Evolutionary conservation across 306 rosid genomes (phyloP).

Genomic region (Castanospermum australe): DNA sequence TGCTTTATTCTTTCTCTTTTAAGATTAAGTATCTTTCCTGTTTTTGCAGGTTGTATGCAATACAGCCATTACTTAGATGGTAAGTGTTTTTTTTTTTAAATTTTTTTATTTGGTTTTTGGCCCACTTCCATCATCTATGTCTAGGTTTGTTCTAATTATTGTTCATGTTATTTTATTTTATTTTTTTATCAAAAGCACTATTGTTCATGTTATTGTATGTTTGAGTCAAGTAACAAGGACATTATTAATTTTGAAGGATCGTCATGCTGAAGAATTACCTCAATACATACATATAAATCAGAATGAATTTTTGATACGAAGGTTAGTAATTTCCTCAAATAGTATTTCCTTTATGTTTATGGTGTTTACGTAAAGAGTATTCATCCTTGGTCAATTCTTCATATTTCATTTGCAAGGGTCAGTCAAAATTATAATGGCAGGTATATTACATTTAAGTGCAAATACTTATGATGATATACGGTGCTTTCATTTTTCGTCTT

Average conservation of each 20-base stretch:
- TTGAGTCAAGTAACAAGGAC: constrained; percentile 19
- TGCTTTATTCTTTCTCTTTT: background rate
- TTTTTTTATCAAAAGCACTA: background rate
- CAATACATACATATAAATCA: constrained; percentile 58
- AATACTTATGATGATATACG: background rate
- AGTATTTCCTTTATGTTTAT: background rate
- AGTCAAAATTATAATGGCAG: background rate
- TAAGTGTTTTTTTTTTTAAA: background rate
- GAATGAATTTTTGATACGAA: constrained; percentile 71
- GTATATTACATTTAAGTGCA: background rate
- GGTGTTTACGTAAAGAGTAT: too few species aligned
- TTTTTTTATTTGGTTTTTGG: background rate
- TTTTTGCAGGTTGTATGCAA: constrained; percentile 20
- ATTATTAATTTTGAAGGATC: constrained; percentile 54
- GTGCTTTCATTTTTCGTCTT: background rate
- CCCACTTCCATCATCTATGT: background rate
- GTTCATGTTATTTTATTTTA: background rate
- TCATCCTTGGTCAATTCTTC: background rate
- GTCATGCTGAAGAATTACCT: constrained; percentile 50
- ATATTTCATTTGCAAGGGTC: background rate
- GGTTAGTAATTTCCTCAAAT: constrained; percentile 42
- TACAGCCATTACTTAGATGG: constrained; percentile 24
- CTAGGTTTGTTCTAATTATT: background rate
- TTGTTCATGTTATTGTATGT: background rate
- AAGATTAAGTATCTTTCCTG: background rate